Base-by-base conservation (phyloP, 345 rosid genomes). In the Eucalyptus victrix region DNA sequence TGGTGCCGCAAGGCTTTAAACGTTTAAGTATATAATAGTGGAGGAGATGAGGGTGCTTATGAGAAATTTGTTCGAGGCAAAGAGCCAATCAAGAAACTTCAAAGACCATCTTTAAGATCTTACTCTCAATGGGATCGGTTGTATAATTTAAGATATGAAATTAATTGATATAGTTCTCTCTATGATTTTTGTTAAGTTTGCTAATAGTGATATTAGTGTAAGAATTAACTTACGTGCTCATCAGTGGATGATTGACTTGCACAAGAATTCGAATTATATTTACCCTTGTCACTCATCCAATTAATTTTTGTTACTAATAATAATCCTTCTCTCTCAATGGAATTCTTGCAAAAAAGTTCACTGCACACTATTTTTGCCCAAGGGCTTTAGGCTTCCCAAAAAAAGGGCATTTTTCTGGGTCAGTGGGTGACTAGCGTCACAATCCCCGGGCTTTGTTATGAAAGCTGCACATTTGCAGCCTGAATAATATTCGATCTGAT, bases 1-100 rank as follows among this genome's bases (percentile, higher is more conserved):
- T 42, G 94, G 95, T 50, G 90, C 90, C 2, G 94, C 90, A 86
- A 90, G 94, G 30, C 91, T 95, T 2, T 93, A 92, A 44, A 94
- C 94, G 0, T 94, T 28, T 32, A 92, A 93, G 89, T 92, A 92
- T 83, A 93, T 93, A 32, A 90, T 95, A 67, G 89, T 37, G 21
- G 93, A 93, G 90, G 97, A 95, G 89, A 14, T 89, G 37, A 89
- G 86, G 3, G 28, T 86, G 12, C 88, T 95, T 6, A 80, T 90
- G 5, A 88, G 72, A 32, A 30, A 13, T 86, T 12, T 94, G 42
- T 87, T 72, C 44, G 8, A 49, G 6, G 89, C 92, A 42, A 24
- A 62, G 3, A 91, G 92, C 5, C 34, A 88, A 21, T 88, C 88
- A 1, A 86, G 34, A 8, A n/a, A 42, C 16, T 49, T 69, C 26